Evolutionary conservation across 176 grass and related monocot genomes (phyloP).

Genomic region (Thinopyrum elongatum): DNA sequence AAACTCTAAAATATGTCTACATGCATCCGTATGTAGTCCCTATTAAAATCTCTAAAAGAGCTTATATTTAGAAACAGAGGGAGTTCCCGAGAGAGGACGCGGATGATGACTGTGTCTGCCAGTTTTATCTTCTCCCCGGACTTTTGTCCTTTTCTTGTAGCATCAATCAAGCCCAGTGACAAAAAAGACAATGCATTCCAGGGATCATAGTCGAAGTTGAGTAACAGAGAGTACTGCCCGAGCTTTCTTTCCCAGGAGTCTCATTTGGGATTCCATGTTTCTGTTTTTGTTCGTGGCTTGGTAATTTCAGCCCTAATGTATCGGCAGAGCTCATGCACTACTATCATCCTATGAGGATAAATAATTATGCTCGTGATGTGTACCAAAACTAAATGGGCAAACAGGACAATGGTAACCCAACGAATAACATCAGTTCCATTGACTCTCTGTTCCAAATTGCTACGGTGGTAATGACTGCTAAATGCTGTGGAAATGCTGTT

Average conservation of each 20-base stretch:
- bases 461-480: slow-evolving; percentile 13
- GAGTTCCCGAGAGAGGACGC: no score
- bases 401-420: neutral
- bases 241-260: slow-evolving; percentile 12
- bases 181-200: neutral
- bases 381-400: neutral
- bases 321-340: neutral
- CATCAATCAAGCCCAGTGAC: neutral
- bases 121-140: neutral
- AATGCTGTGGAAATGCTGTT: slow-evolving; percentile 15
- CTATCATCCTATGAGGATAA: accelerated
- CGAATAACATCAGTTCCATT: neutral
- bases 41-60: no score
- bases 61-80: no score
- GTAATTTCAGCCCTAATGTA: neutral
- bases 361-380: neutral
- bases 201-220: neutral
- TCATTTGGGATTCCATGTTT: neutral
- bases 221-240: slow-evolving; percentile 25
- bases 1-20: no score
- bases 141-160: slow-evolving; percentile 25
- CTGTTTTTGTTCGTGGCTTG: neutral
- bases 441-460: slow-evolving; percentile 13
- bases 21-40: no score
- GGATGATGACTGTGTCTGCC: no score